A percentile compares a stretch with the other conserved stretches of the same genome.
Conservation (phyloP, 2,329 filamentous ascomycete genomes). For the Fusarium torreyae region DNA sequence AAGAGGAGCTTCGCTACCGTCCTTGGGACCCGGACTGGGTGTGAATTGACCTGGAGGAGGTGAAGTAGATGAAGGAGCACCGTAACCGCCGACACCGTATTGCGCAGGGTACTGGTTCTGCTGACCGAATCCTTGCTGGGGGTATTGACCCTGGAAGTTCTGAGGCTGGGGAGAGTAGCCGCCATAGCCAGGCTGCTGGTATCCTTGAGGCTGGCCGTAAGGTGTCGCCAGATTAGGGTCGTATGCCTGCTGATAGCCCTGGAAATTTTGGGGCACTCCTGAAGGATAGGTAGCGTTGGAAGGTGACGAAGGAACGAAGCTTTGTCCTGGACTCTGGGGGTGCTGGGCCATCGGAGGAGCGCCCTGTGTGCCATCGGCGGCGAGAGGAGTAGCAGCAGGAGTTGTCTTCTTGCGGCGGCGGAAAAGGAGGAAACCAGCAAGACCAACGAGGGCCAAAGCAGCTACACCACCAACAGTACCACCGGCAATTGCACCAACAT, state of each 20-base stretch:
- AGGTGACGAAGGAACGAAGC: constrained; percentile 44
- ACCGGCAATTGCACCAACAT: constrained; percentile 62
- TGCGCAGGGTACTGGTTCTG: constrained; percentile 46
- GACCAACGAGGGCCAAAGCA: constrained; percentile 58
- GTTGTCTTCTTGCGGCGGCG: constrained; percentile 56
- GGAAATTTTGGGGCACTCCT: constrained; percentile 49
- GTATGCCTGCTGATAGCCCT: constrained; percentile 48
- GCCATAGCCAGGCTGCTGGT: constrained; percentile 43
- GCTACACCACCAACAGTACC: constrained; percentile 64
- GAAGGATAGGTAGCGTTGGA: constrained; percentile 47
- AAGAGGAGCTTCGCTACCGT: constrained; percentile 19
- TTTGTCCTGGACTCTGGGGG: constrained; percentile 43
- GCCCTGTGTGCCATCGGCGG: constrained; percentile 25
- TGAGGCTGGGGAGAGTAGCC: constrained; percentile 45
- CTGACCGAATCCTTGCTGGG: constrained; percentile 44
- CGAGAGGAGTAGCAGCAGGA: constrained; percentile 29
- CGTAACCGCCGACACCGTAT: constrained; percentile 43
- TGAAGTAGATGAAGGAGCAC: constrained; percentile 39
- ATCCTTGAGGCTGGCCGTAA: constrained; percentile 43
- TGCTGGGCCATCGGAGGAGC: constrained; percentile 41
- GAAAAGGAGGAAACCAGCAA: constrained; percentile 59
- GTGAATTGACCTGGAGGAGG: constrained; percentile 50
- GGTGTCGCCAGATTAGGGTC: constrained; percentile 44
- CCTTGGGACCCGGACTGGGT: constrained; percentile 51
- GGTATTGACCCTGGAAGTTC: constrained; percentile 35